A percentile compares a stretch with the other conserved stretches of the same genome.
Evolutionary conservation across 305 asterid genomes (phyloP).

Genomic region (Solanum hybrid): DNA sequence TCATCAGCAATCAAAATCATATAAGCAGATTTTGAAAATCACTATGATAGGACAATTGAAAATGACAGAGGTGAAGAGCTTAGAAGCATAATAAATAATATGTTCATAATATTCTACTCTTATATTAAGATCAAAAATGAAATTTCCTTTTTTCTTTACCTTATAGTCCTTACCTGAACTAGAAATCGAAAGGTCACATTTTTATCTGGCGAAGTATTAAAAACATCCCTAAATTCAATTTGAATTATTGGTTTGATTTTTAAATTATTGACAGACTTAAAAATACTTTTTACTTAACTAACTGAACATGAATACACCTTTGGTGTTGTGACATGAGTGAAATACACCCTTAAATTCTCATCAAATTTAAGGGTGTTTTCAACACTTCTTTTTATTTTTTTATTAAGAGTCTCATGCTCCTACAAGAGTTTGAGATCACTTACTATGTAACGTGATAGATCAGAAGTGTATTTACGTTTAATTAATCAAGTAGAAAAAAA

Average conservation of each 20-base stretch:
- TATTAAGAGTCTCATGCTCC: background rate
- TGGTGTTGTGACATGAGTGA: background rate
- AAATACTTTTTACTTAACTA: background rate
- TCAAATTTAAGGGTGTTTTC: background rate
- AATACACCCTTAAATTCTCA: background rate
- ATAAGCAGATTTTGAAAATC: background rate
- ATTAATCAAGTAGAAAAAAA: accelerated
- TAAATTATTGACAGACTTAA: too few species aligned
- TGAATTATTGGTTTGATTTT: too few species aligned
- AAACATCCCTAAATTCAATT: accelerated
- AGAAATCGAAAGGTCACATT: background rate
- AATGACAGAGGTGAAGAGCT: background rate
- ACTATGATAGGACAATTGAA: background rate
- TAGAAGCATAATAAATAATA: background rate
- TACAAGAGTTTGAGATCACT: too few species aligned
- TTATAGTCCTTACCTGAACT: background rate
- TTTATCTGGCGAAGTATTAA: background rate
- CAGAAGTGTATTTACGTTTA: too few species aligned
- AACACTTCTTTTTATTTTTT: background rate
- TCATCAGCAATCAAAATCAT: background rate
- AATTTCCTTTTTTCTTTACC: background rate
- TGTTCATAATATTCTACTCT: background rate
- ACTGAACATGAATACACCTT: background rate
- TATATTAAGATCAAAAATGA: background rate
- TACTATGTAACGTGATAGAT: too few species aligned